Conservation (phyloP, 1,284 basidiomycete species). For the Rhodotorula sp. region DNA sequence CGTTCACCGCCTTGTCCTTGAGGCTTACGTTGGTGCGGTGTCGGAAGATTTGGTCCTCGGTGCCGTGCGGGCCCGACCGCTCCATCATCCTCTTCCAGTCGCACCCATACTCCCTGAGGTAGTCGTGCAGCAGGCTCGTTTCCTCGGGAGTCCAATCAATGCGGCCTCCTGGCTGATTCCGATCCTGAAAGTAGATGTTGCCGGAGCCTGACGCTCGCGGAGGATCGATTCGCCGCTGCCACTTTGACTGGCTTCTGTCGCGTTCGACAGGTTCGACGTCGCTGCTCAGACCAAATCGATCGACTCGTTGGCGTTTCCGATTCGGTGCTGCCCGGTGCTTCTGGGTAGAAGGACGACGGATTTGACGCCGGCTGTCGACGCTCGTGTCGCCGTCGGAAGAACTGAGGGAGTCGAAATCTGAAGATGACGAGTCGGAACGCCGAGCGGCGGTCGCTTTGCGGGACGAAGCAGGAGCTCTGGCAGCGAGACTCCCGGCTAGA, state of each 20-base stretch:
- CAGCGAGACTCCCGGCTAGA: too few species aligned
- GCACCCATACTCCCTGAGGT: not conserved
- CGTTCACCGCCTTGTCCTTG: conserved; percentile 33
- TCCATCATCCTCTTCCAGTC: conserved; percentile 18
- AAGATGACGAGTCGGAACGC: too few species aligned
- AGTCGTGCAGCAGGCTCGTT: not conserved
- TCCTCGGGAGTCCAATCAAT: conserved; percentile 4
- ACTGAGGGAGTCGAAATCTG: not conserved
- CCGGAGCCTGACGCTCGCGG: not conserved
- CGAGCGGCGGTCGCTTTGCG: too few species aligned
- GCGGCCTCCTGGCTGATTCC: not conserved
- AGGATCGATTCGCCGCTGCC: not conserved
- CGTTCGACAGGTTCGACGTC: not conserved
- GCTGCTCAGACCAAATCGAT: not conserved
- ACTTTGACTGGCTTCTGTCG: not conserved
- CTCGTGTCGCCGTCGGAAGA: not conserved
- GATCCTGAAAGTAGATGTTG: conserved; percentile 2
- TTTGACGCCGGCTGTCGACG: not conserved
- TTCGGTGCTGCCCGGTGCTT: too few species aligned
- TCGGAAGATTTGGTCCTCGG: not conserved
- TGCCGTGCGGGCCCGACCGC: conserved; percentile 13
- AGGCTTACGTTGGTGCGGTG: conserved; percentile 10
- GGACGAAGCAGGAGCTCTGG: too few species aligned
- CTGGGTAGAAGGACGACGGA: not conserved
- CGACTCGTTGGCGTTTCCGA: not conserved